Evolutionary conservation across 2,329 filamentous ascomycete genomes (phyloP), one percentile per base, ranked within the genome.

Genomic region (Arthrobotrys entomopaga): DNA sequence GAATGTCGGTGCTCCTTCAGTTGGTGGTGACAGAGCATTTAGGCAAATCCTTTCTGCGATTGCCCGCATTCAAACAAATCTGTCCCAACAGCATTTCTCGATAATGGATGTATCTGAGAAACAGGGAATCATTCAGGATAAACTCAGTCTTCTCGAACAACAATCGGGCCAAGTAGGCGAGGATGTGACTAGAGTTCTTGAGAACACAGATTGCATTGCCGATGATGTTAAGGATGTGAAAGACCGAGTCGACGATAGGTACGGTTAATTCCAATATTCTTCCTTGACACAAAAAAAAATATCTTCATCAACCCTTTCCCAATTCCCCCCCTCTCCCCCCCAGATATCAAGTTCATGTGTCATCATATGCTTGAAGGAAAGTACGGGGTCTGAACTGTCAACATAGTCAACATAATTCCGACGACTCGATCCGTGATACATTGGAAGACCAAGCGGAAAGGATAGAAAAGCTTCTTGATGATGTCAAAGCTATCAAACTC

Each of bases 231-330:
- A 74, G 54, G 64, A 57, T 54, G 70, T 74, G 29, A 74, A 66
- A 74, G 70, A 74, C 70, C 63, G 70, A 74, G 70, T 67, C 70
- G 70, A 74, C 70, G 42, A 46, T 46, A 74, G 70, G 70, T 74
- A 74, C 63, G 70, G 70, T 74, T 48, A 49, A 50, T 61, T 59
- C 29, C 43, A 34, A 64, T 59, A 46, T 50, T 46, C 26, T 20
- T 34, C 20, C 26, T 24, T 38, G 24, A 34, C n/a, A 43, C 26
- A 65, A 48, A 11, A 48, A 11, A 34, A 34, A 34, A 5, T 34
- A 34, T 34, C 29, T 34, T 34, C 58, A 15, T 60, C 63, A 63
- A 53, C 49, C 52, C 29, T 29, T 22, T 5, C 13, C 42, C 56
- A 54, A 48, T 69, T 22, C 57, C 24, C 24, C 22, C 26, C 67